phyloP scores from a whole-genome alignment of 2,329 filamentous ascomycete genomes.

The Neonectria coccinea region DNA sequence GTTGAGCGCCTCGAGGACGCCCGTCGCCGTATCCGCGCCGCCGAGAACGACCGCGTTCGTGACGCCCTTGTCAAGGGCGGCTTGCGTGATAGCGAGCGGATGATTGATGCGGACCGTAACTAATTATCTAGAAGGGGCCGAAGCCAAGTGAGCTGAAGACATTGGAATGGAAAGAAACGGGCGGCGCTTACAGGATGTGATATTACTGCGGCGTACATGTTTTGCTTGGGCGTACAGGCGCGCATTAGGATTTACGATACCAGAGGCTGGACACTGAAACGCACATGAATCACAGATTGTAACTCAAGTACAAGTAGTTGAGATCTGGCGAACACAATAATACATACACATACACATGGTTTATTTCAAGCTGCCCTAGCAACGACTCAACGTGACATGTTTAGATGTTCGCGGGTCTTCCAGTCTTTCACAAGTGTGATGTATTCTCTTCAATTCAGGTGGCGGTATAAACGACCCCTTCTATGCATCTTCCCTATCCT shows the following conservation, averaged over 20 bases:
- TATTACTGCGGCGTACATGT: slow-evolving; percentile 3
- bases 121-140: neutral
- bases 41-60: slow-evolving; percentile 69
- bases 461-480: neutral
- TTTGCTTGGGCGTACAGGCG: slow-evolving; percentile 31
- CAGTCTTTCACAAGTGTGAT: neutral
- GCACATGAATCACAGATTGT: slow-evolving; percentile 1
- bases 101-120: slow-evolving; percentile 54
- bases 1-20: slow-evolving; percentile 78
- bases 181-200: slow-evolving; percentile 1
- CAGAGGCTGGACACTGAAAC: slow-evolving; percentile 20
- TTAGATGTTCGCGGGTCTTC: neutral
- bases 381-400: no score
- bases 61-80: slow-evolving; percentile 63
- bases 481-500: neutral
- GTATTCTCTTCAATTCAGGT: neutral
- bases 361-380: neutral
- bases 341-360: neutral
- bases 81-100: slow-evolving; percentile 53
- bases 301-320: neutral
- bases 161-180: neutral
- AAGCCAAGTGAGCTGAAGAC: neutral
- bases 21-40: slow-evolving; percentile 67
- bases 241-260: slow-evolving; percentile 17
- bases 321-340: neutral